Conservation (phyloP, 2,329 filamentous ascomycete genomes). For the Verticillium dahliae region DNA sequence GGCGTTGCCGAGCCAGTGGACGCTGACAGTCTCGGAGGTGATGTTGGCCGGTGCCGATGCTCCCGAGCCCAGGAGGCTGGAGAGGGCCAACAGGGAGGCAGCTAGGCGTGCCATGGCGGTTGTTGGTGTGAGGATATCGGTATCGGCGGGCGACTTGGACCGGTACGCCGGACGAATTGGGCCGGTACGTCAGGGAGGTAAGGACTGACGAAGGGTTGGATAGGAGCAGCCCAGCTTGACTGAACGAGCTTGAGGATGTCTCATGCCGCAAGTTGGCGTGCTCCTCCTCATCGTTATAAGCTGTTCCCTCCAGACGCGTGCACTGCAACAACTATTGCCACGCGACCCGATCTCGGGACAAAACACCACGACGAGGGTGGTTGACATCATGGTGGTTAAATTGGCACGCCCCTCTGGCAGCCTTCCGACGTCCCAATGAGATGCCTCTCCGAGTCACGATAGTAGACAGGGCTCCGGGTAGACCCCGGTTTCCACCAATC, state of each 20-base stretch:
- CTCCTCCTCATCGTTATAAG: background rate
- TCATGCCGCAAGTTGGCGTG: background rate
- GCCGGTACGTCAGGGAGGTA: background rate
- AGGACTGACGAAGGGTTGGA: background rate
- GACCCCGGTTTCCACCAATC: background rate
- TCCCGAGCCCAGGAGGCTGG: slow-evolving; percentile 8
- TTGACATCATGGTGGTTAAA: background rate
- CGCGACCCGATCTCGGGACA: background rate
- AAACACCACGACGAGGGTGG: background rate
- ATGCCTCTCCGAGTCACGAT: background rate
- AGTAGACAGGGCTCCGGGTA: background rate
- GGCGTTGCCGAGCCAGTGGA: slow-evolving; percentile 32
- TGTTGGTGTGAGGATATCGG: background rate
- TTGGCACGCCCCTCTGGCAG: background rate
- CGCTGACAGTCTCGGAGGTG: slow-evolving; percentile 8
- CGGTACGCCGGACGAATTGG: background rate
- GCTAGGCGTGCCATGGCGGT: slow-evolving; percentile 6
- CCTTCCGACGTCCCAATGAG: background rate
- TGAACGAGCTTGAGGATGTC: background rate
- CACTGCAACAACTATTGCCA: background rate
- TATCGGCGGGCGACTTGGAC: too few relatives aligned
- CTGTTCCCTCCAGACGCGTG: background rate
- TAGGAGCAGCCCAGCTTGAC: background rate
- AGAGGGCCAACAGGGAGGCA: slow-evolving; percentile 6
- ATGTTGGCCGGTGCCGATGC: slow-evolving; percentile 4